Conservation (phyloP, 306 rosid species). For the Lathyrus tuberosus region DNA sequence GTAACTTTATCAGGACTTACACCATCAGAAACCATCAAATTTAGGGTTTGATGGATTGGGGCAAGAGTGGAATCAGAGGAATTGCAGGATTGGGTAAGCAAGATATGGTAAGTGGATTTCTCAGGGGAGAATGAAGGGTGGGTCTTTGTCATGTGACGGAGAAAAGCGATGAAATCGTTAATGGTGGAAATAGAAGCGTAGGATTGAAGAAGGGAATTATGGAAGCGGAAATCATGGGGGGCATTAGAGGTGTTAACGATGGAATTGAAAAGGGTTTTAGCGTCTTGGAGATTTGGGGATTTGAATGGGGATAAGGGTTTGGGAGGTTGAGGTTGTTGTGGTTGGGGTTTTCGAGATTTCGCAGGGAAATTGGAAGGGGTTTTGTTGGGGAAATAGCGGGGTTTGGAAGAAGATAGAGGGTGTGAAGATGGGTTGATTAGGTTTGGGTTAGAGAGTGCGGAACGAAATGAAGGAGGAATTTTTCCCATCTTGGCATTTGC, state of each 20-base stretch:
- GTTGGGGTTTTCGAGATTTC: constrained; percentile 24
- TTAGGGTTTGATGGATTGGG: constrained; percentile 64
- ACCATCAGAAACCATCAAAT: constrained; percentile 66
- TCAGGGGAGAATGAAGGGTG: constrained; percentile 70
- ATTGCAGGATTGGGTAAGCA: constrained; percentile 64
- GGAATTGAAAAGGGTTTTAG: constrained; percentile 60
- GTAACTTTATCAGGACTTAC: constrained; percentile 64
- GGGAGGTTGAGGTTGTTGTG: constrained; percentile 6
- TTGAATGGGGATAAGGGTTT: constrained; percentile 47
- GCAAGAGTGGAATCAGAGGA: constrained; percentile 53
- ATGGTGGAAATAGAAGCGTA: constrained; percentile 65
- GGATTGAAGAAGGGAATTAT: constrained; percentile 70
- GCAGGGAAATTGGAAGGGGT: constrained; percentile 31
- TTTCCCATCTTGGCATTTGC: constrained; percentile 55
- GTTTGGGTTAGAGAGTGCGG: constrained; percentile 50
- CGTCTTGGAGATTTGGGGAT: constrained; percentile 69
- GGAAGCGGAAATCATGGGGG: constrained; percentile 50
- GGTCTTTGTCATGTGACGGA: constrained; percentile 70
- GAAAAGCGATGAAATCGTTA: constrained; percentile 66
- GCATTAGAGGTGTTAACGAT: constrained; percentile 40
- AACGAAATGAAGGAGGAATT: constrained; percentile 64
- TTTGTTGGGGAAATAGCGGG: constrained; percentile 43
- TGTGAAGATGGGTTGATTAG: constrained; percentile 45
- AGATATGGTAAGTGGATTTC: constrained; percentile 63
- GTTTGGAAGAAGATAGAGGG: constrained; percentile 39